phyloP scores from a whole-genome alignment of 495 filamentous ascomycete species.

The Neurospora sp. region DNA sequence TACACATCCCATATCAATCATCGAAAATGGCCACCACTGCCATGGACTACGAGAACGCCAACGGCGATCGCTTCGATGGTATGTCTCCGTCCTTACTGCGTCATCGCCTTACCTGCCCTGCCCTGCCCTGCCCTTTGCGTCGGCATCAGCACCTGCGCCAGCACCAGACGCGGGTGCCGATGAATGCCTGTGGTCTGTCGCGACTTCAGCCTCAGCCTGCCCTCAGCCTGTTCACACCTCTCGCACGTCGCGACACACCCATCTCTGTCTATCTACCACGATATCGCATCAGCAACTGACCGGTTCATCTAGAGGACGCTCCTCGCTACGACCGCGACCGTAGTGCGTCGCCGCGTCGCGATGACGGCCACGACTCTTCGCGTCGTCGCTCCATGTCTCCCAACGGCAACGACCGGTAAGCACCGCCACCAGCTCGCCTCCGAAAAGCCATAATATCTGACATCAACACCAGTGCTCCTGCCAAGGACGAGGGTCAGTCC shows the following conservation, averaged over 20 bases:
- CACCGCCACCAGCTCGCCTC: conserved; percentile 28
- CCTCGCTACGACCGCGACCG: conserved; percentile 71
- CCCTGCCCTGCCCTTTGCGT: background rate
- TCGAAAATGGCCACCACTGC: conserved; percentile 41
- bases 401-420: conserved; percentile 62
- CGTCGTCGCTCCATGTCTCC: conserved; percentile 73
- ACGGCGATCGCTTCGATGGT: conserved; percentile 76
- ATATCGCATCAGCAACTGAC: conserved; percentile 4
- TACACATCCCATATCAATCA: conserved; percentile 4
- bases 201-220: background rate
- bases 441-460: conserved; percentile 18
- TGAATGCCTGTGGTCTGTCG: background rate
- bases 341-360: conserved; percentile 85
- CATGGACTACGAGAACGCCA: conserved; percentile 83
- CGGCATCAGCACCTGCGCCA: background rate
- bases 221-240: background rate
- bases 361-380: conserved; percentile 52
- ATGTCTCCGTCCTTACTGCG: conserved; percentile 24
- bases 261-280: background rate
- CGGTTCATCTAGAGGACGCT: conserved; percentile 48
- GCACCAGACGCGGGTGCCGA: background rate
- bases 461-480: conserved; percentile 12
- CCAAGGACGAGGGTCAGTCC: conserved; percentile 27
- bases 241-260: background rate
- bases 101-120: background rate